Evolutionary conservation across 164 flowering plant species (phyloP).

Genomic region (Kingdonia uniflora): DNA sequence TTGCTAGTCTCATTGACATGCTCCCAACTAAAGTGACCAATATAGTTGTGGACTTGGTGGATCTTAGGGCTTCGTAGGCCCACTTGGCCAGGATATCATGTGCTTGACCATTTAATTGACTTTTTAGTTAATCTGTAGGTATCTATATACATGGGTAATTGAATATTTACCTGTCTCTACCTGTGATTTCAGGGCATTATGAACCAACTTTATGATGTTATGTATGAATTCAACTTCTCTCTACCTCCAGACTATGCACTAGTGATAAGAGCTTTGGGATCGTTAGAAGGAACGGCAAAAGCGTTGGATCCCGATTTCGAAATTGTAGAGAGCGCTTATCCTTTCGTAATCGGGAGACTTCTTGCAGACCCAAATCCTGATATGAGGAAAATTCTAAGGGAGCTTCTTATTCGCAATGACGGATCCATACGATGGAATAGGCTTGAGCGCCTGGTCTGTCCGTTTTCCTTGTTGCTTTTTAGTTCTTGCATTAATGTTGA

Average conservation of each 20-base stretch:
- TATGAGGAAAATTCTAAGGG: constrained; percentile 86
- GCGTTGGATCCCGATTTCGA: constrained; percentile 82
- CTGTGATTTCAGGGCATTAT: constrained; percentile 56
- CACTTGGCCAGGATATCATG: too few relatives aligned
- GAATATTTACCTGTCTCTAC: constrained; percentile 4
- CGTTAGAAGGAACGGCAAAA: constrained; percentile 97
- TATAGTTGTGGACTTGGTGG: too few relatives aligned
- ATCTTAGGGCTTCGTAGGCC: too few relatives aligned
- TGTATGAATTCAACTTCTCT: constrained; percentile 86
- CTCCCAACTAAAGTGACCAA: too few relatives aligned
- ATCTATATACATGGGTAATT: background rate
- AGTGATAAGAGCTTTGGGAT: constrained; percentile 87
- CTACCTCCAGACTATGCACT: constrained; percentile 95
- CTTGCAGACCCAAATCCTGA: constrained; percentile 88
- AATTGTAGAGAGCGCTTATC: constrained; percentile 92
- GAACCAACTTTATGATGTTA: constrained; percentile 80
- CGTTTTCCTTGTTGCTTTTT: constrained; percentile 10
- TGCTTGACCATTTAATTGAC: too few relatives aligned
- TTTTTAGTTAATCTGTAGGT: too few relatives aligned
- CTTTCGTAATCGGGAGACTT: constrained; percentile 86
- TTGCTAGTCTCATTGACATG: too few relatives aligned
- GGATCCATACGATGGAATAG: constrained; percentile 97
- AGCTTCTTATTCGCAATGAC: constrained; percentile 73
- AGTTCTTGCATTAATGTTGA: background rate
- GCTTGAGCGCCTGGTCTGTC: constrained; percentile 73